A percentile compares a stretch with the other conserved stretches of the same genome.
Evolutionary conservation across 768 basidiomycete species (phyloP).

Genomic region (Podaxis mareebaensis): DNA sequence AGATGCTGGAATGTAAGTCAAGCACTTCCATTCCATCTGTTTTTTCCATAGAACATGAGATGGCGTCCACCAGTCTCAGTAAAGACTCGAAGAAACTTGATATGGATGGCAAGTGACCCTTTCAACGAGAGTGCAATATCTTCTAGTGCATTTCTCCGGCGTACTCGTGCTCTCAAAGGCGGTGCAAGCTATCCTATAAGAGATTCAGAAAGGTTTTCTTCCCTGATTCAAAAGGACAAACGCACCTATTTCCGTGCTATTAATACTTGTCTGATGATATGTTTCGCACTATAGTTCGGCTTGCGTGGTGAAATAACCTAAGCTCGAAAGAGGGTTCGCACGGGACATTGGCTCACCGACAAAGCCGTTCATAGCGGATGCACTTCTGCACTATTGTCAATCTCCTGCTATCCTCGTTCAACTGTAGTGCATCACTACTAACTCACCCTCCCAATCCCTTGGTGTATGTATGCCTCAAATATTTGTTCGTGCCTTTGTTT

Average conservation of each 20-base stretch:
- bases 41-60: too few relatives aligned
- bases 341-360: not conserved
- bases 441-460: not conserved
- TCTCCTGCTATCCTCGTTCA: not conserved
- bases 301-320: not conserved
- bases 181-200: too few relatives aligned
- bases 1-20: too few relatives aligned
- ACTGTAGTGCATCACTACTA: not conserved
- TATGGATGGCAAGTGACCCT: too few relatives aligned
- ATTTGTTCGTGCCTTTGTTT: too few relatives aligned
- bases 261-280: not conserved
- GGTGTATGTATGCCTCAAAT: too few relatives aligned
- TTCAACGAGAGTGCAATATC: too few relatives aligned
- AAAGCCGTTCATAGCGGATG: not conserved
- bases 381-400: not conserved
- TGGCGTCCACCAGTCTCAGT: too few relatives aligned
- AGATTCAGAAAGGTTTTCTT: not conserved
- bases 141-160: too few relatives aligned
- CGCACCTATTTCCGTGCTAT: not conserved
- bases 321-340: not conserved
- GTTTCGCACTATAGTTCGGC: slow-evolving; percentile 2
- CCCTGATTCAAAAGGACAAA: not conserved
- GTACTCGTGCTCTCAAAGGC: too few relatives aligned
- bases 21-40: too few relatives aligned
- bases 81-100: too few relatives aligned